phyloP scores from a whole-genome alignment of 176 grass and related monocot species.

The Oryza brachyantha region DNA sequence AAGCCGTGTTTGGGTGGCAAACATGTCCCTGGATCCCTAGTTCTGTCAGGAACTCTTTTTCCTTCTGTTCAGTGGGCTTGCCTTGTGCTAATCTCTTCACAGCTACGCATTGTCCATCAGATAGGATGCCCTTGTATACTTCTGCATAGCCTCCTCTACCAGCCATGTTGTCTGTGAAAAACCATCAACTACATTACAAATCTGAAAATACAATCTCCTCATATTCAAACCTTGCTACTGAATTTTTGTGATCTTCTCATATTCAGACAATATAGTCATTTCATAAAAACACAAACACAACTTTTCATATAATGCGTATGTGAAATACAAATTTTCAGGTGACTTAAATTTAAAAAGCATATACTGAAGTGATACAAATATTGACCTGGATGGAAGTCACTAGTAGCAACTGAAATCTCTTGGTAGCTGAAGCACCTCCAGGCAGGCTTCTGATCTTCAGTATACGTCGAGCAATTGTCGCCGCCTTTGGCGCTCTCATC shows the following conservation, averaged over 20 bases:
- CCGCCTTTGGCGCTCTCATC: slow-evolving; percentile 47
- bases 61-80: slow-evolving; percentile 68
- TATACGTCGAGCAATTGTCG: slow-evolving; percentile 36
- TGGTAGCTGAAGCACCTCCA: slow-evolving; percentile 84
- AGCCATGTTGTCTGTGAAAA: slow-evolving; percentile 66
- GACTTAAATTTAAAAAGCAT: not conserved
- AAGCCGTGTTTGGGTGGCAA: slow-evolving; percentile 86
- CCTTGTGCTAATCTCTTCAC: slow-evolving; percentile 77
- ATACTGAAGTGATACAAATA: not conserved
- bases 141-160: slow-evolving; percentile 94
- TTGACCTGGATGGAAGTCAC: slow-evolving; percentile 73
- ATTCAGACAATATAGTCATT: not conserved
- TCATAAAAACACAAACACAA: not conserved
- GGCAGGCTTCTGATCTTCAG: slow-evolving; percentile 61
- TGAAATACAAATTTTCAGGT: not conserved
- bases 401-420: slow-evolving; percentile 67
- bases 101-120: slow-evolving; percentile 68
- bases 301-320: not conserved
- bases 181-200: not conserved
- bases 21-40: slow-evolving; percentile 88
- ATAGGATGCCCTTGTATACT: slow-evolving; percentile 69
- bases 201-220: too few species aligned
- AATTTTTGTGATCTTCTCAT: not conserved
- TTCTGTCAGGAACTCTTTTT: slow-evolving; percentile 82
- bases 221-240: not conserved